phyloP scores from a whole-genome alignment of 306 rosid species.

The Oxytropis ochrocephala region DNA sequence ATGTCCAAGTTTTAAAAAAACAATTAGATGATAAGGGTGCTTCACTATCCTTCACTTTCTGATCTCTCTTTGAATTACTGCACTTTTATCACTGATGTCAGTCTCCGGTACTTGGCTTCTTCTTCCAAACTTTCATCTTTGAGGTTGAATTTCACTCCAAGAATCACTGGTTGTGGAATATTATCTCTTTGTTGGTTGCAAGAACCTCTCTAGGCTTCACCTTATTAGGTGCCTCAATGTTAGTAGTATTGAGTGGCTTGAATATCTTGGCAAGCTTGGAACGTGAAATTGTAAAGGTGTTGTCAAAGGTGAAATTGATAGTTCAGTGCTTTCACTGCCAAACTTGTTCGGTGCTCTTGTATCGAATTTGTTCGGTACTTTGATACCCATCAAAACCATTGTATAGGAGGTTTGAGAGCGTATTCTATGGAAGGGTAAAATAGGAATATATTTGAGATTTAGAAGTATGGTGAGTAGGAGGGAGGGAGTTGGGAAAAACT shows the following conservation, averaged over 20 bases:
- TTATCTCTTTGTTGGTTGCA: constrained; percentile 75
- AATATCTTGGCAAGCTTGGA: constrained; percentile 48
- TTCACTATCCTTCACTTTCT: constrained; percentile 45
- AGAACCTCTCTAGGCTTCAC: constrained; percentile 60
- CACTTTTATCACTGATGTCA: constrained; percentile 70
- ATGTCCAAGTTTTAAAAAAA: constrained; percentile 82
- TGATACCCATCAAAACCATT: too few relatives aligned
- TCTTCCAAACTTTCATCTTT: constrained; percentile 58
- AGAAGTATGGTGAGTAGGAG: too few relatives aligned
- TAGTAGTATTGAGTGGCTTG: constrained; percentile 65
- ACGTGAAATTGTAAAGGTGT: too few relatives aligned
- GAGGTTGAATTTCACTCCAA: constrained; percentile 67
- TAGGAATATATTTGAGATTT: too few relatives aligned
- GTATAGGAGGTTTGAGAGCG: too few relatives aligned
- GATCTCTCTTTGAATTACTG: constrained; percentile 81
- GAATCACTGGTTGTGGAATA: constrained; percentile 82
- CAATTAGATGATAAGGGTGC: constrained; percentile 86
- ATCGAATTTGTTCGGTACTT: too few relatives aligned
- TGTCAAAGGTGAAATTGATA: too few relatives aligned
- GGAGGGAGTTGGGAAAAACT: too few relatives aligned
- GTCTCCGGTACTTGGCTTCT: constrained; percentile 64
- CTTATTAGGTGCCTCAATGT: constrained; percentile 79
- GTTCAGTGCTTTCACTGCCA: too few relatives aligned
- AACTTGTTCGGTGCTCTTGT: too few relatives aligned
- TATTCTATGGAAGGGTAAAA: too few relatives aligned